Conservation (phyloP, 331 rosid genomes). For the Cucumis variabilis region DNA sequence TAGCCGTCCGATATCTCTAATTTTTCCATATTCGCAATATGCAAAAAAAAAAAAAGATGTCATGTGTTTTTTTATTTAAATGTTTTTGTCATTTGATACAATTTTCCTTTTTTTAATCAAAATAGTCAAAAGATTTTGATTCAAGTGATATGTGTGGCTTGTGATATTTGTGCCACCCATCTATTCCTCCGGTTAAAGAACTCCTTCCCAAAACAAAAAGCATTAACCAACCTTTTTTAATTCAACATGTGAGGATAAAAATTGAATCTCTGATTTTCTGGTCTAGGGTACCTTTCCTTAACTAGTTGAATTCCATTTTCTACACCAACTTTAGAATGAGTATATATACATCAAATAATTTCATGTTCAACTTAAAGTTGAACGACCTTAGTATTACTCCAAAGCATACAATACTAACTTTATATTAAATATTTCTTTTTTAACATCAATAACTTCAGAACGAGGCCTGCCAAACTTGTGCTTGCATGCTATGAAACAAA, state of each 20-base stretch:
- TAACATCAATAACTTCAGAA: not conserved
- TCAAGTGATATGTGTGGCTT: not conserved
- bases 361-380: not conserved
- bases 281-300: too few species aligned
- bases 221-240: too few species aligned
- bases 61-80: too few species aligned
- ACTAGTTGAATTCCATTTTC: not conserved
- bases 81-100: too few species aligned
- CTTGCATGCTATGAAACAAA: not conserved
- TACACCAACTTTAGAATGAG: not conserved
- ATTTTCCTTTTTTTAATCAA: not conserved
- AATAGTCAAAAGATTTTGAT: not conserved
- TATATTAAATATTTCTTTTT: not conserved
- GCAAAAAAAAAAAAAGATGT: too few species aligned
- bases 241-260: too few species aligned
- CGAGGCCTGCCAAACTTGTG: not conserved
- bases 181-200: not conserved
- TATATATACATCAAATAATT: too few species aligned
- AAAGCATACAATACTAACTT: not conserved
- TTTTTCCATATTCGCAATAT: too few species aligned
- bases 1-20: too few species aligned
- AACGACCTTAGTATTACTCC: not conserved
- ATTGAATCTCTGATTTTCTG: too few species aligned
- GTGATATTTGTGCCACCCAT: not conserved
- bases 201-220: not conserved